A percentile compares a stretch with the other conserved stretches of the same genome.
Evolutionary conservation across 305 asterid genomes (phyloP).

Genomic region (Fraxinus ornus): DNA sequence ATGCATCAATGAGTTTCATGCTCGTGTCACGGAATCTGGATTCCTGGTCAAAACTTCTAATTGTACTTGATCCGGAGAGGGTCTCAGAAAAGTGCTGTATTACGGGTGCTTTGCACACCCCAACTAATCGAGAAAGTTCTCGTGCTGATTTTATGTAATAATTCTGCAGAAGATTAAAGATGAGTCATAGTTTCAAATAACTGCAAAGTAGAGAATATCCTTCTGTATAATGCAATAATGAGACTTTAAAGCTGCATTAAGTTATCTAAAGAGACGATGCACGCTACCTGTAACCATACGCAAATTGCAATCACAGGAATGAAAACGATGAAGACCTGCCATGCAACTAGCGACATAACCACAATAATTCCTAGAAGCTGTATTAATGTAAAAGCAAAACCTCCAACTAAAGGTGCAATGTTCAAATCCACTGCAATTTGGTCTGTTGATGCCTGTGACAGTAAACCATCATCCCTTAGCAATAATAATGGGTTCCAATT

Average conservation of each 20-base stretch:
- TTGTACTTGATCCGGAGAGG: constrained; percentile 77
- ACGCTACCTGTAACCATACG: constrained; percentile 68
- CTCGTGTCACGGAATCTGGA: constrained; percentile 56
- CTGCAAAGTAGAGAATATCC: background rate
- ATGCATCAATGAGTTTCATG: constrained; percentile 71
- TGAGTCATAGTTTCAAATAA: background rate
- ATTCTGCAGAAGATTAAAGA: constrained; percentile 37
- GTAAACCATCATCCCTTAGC: constrained; percentile 31
- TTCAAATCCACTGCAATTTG: constrained; percentile 68
- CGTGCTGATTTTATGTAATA: constrained; percentile 83
- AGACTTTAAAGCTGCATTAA: background rate
- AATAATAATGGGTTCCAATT: constrained; percentile 34
- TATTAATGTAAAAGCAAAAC: constrained; percentile 52
- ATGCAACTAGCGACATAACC: constrained; percentile 80
- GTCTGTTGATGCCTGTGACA: constrained; percentile 77
- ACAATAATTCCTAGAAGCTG: constrained; percentile 67
- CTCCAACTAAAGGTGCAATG: constrained; percentile 44
- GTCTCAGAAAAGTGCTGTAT: constrained; percentile 90
- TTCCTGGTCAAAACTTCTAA: constrained; percentile 76
- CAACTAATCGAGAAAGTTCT: constrained; percentile 70
- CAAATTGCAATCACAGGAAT: constrained; percentile 52
- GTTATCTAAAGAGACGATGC: background rate
- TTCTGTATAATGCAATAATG: background rate
- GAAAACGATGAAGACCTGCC: constrained; percentile 66
- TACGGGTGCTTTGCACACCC: constrained; percentile 84